Conservation (phyloP, 2,329 filamentous ascomycete species). For the Apiospora marii region DNA sequence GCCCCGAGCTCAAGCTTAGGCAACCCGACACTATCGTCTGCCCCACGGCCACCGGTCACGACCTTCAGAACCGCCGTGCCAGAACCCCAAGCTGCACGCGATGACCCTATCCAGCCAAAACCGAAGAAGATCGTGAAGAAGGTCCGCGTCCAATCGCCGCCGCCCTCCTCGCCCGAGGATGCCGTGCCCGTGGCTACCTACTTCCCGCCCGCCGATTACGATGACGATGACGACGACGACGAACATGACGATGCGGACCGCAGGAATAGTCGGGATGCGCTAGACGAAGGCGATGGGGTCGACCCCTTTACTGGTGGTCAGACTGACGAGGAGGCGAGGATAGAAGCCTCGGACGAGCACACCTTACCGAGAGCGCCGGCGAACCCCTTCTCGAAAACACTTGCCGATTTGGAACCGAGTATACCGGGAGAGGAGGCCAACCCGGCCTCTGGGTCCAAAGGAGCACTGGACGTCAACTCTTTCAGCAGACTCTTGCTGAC, state of each 20-base stretch:
- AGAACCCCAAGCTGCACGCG: constrained; percentile 47
- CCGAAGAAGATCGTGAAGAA: constrained; percentile 67
- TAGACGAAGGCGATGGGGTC: constrained; percentile 36
- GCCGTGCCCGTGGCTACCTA: constrained; percentile 42
- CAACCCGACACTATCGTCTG: constrained; percentile 25
- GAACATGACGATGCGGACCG: constrained; percentile 36
- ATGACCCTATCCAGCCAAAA: constrained; percentile 38
- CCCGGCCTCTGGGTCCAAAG: constrained; percentile 46
- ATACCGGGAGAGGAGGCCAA: constrained; percentile 42
- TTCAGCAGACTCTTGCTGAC: constrained; percentile 81
- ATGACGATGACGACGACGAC: constrained; percentile 35
- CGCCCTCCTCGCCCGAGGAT: constrained; percentile 66
- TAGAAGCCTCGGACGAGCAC: constrained; percentile 31
- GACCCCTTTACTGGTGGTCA: constrained; percentile 36
- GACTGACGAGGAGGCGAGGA: constrained; percentile 26
- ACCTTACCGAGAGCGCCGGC: constrained; percentile 44
- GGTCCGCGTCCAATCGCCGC: constrained; percentile 72
- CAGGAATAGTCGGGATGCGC: constrained; percentile 38
- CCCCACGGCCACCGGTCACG: constrained; percentile 36
- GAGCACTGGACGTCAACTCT: constrained; percentile 76
- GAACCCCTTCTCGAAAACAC: constrained; percentile 66
- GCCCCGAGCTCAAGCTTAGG: constrained; percentile 24
- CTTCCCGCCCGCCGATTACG: constrained; percentile 31
- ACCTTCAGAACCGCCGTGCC: constrained; percentile 43
- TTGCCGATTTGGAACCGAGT: constrained; percentile 57